These are phyloP conservation scores for Phaeosphaeriaceae sp. DNA, from an alignment of 2,329 filamentous ascomycete species.

Conservation along the genomic window DNA sequence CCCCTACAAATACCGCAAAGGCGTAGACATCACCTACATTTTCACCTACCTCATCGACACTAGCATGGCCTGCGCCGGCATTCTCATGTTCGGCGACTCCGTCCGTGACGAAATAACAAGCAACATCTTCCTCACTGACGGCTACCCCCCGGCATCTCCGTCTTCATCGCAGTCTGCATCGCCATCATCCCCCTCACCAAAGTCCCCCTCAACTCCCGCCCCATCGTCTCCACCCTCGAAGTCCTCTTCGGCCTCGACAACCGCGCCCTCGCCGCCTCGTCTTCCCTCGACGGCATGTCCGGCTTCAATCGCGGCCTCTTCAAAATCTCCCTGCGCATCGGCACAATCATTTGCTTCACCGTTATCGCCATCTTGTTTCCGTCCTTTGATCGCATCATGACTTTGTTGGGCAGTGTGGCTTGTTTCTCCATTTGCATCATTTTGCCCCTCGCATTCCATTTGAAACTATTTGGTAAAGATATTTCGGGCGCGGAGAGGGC, in stretches of 20 bases:
- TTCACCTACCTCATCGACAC: constrained; percentile 86
- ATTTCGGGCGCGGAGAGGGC: constrained; percentile 68
- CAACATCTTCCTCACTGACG: constrained; percentile 77
- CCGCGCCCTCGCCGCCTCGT: constrained; percentile 58
- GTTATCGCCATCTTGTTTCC: constrained; percentile 76
- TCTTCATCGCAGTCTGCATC: constrained; percentile 84
- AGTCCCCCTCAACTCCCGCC: constrained; percentile 86
- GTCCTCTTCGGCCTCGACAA: constrained; percentile 76
- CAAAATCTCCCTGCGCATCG: constrained; percentile 68
- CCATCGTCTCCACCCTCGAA: constrained; percentile 85
- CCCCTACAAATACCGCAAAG: constrained; percentile 78
- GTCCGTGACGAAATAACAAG: constrained; percentile 88
- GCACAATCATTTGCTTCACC: constrained; percentile 74
- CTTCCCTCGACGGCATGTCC: constrained; percentile 60
- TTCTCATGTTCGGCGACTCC: constrained; percentile 94
- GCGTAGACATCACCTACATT: constrained; percentile 79
- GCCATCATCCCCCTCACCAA: constrained; percentile 95
- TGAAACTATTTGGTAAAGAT: constrained; percentile 84
- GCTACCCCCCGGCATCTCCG: constrained; percentile 75
- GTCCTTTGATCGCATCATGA: constrained; percentile 88
- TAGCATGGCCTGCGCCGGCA: constrained; percentile 79
- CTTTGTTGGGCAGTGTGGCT: constrained; percentile 84
- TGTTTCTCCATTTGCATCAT: constrained; percentile 96
- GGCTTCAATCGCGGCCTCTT: constrained; percentile 63
- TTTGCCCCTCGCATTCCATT: constrained; percentile 84